Conservation (phyloP, 2,329 filamentous ascomycete genomes). For the Hymenoscyphus occultus region DNA sequence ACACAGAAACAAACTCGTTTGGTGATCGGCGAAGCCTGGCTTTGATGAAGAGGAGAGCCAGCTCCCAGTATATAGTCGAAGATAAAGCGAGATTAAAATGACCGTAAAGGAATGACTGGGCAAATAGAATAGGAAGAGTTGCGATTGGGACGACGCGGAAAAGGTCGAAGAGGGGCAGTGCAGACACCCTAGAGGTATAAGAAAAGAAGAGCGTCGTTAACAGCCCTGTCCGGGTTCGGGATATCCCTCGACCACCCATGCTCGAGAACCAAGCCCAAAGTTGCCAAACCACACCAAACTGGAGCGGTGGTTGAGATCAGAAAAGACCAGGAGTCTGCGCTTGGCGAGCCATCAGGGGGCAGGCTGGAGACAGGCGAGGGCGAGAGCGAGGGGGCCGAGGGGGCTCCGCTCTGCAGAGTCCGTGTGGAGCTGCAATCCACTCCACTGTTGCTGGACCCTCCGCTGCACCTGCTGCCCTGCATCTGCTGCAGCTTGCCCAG, state of each 20-base stretch:
- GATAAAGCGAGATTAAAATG: slow-evolving; percentile 43
- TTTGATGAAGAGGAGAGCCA: slow-evolving; percentile 52
- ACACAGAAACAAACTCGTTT: slow-evolving; percentile 44
- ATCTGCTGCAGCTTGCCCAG: too few species aligned
- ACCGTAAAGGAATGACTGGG: slow-evolving; percentile 51
- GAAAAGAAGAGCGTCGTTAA: slow-evolving; percentile 43
- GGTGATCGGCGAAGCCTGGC: slow-evolving; percentile 37
- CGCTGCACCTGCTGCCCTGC: too few species aligned
- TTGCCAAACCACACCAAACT: slow-evolving; percentile 33
- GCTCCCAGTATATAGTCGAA: slow-evolving; percentile 52
- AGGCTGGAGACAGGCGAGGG: background rate
- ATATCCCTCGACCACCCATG: slow-evolving; percentile 33
- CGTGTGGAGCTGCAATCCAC: background rate
- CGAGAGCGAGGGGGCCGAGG: background rate
- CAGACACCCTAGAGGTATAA: slow-evolving; percentile 51
- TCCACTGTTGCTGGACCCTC: too few species aligned
- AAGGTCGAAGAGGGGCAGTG: slow-evolving; percentile 46
- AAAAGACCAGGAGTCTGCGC: slow-evolving; percentile 29
- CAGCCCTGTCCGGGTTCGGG: slow-evolving; percentile 34
- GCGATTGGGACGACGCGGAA: slow-evolving; percentile 46
- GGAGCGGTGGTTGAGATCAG: slow-evolving; percentile 24
- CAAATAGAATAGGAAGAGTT: slow-evolving; percentile 40
- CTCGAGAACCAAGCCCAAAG: slow-evolving; percentile 35
- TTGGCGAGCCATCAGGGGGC: slow-evolving; percentile 20
- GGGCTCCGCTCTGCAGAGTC: background rate